Evolutionary conservation across 2,329 filamentous ascomycete genomes (phyloP).

Genomic region (Aspergillus arachidicola): DNA sequence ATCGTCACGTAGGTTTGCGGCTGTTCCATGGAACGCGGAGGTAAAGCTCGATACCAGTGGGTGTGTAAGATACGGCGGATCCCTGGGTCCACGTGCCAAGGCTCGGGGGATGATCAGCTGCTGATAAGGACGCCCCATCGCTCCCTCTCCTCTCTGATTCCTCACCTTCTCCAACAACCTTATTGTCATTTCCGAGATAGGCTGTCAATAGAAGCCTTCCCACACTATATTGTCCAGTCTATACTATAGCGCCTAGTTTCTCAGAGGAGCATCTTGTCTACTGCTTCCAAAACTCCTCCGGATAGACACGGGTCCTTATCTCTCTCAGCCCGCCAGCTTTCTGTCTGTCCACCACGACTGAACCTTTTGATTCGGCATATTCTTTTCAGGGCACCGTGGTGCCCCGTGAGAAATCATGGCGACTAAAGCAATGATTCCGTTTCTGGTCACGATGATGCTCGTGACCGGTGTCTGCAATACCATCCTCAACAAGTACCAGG

Average conservation of each 20-base stretch:
- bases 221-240: background rate
- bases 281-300: background rate
- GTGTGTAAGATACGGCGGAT: conserved; percentile 3
- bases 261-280: background rate
- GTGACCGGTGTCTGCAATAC: conserved; percentile 96
- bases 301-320: background rate
- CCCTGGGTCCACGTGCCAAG: conserved; percentile 11
- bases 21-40: background rate
- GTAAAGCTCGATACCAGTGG: background rate
- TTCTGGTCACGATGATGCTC: conserved; percentile 95
- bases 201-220: conserved; percentile 14
- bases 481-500: conserved; percentile 93
- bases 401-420: conserved; percentile 59
- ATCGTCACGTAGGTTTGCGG: background rate
- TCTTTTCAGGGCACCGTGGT: conserved; percentile 3
- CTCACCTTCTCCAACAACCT: background rate
- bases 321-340: background rate
- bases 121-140: conserved; percentile 15
- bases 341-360: background rate
- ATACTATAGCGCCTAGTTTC: background rate
- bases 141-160: conserved; percentile 1
- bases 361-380: background rate
- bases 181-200: conserved; percentile 11
- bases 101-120: conserved; percentile 10
- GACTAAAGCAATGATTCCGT: conserved; percentile 70